phyloP scores from a whole-genome alignment of 2,329 filamentous ascomycete genomes.

The Sporothrix mexicana region DNA sequence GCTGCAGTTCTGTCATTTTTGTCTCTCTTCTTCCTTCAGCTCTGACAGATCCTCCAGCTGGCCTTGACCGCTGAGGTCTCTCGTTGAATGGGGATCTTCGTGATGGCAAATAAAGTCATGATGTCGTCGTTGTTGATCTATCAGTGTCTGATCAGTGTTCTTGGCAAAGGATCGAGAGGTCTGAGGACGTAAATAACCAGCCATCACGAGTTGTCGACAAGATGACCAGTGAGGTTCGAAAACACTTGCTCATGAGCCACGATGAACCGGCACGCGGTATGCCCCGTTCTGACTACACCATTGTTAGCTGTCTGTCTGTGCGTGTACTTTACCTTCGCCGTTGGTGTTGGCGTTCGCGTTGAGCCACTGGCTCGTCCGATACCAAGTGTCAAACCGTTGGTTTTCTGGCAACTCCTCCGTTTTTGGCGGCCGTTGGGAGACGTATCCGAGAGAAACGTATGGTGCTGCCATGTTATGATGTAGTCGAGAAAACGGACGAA shows the following conservation, averaged over 20 bases:
- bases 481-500: neutral
- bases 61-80: neutral
- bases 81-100: constrained; percentile 5
- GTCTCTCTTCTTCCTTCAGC: neutral
- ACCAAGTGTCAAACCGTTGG: constrained; percentile 8
- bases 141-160: neutral
- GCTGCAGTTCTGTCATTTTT: neutral
- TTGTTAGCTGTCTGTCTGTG: neutral
- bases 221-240: too few species aligned
- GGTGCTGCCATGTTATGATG: too few species aligned
- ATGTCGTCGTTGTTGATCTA: constrained; percentile 5
- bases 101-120: neutral
- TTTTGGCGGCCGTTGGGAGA: neutral
- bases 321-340: neutral
- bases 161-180: neutral
- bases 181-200: neutral
- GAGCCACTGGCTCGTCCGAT: neutral
- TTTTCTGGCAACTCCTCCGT: neutral
- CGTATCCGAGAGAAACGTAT: too few species aligned
- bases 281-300: neutral
- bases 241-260: neutral
- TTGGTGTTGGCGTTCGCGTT: neutral
- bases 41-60: neutral
- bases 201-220: too few species aligned
- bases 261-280: neutral